Conservation (phyloP, 1,139 yeast species). For the Lodderomyces metapsilosis region DNA sequence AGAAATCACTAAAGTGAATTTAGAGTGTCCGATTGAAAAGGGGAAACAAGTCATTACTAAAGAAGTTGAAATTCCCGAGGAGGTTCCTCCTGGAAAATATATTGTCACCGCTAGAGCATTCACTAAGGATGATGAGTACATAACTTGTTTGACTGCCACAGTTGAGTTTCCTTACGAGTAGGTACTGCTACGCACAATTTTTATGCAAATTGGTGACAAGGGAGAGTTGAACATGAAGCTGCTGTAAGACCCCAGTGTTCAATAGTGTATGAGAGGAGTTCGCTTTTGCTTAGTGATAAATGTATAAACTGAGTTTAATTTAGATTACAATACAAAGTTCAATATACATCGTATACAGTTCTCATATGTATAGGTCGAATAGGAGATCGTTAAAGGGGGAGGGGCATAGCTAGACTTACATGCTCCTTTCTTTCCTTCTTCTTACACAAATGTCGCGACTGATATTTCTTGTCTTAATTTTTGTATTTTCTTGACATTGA, state of each 20-base stretch:
- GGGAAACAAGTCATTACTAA: constrained; percentile 70
- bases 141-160: constrained; percentile 83
- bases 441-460: too few species aligned
- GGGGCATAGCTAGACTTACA: too few species aligned
- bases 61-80: constrained; percentile 80
- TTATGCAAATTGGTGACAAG: too few species aligned
- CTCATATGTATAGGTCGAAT: too few species aligned
- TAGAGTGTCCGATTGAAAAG: constrained; percentile 72
- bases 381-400: too few species aligned
- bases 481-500: background rate
- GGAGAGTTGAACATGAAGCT: too few species aligned
- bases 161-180: constrained; percentile 51
- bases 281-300: too few species aligned
- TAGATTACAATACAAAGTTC: background rate
- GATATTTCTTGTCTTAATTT: background rate
- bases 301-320: too few species aligned
- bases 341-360: background rate
- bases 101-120: constrained; percentile 84
- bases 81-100: constrained; percentile 95
- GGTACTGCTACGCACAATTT: too few species aligned
- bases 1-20: constrained; percentile 75
- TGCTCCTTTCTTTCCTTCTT: too few species aligned
- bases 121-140: constrained; percentile 73
- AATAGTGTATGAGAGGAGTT: too few species aligned
- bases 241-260: too few species aligned